Percentiles rank a stretch among this genome's conserved stretches.
Evolutionary conservation across 495 filamentous ascomycete species (phyloP).

Genomic region (Lophiostoma macrostomum): DNA sequence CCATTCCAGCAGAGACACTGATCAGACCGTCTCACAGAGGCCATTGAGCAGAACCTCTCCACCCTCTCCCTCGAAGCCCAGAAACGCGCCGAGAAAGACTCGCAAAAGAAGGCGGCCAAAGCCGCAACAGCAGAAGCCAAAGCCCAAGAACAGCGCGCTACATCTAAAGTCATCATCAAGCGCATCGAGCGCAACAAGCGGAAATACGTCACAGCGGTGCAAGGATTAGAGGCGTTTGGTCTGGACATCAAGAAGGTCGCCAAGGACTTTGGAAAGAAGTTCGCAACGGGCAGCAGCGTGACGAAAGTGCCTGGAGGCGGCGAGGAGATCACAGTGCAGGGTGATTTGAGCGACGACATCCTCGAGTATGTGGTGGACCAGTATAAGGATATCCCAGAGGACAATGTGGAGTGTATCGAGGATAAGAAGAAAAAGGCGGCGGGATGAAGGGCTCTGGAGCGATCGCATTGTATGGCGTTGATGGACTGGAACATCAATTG

Average conservation of each 20-base stretch:
- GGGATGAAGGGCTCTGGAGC: constrained; percentile 10
- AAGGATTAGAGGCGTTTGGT: constrained; percentile 83
- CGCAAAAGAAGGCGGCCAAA: constrained; percentile 90
- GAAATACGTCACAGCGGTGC: constrained; percentile 90
- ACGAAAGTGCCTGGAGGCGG: constrained; percentile 81
- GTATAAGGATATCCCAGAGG: constrained; percentile 80
- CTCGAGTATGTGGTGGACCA: constrained; percentile 84
- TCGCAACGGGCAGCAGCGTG: constrained; percentile 90
- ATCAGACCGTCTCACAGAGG: constrained; percentile 59
- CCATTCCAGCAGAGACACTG: no score
- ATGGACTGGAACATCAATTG: no score
- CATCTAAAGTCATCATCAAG: constrained; percentile 85
- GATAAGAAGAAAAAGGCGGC: constrained; percentile 83
- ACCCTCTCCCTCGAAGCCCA: constrained; percentile 83
- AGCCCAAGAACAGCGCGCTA: constrained; percentile 70
- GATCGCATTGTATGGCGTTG: no score
- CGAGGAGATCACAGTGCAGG: constrained; percentile 97
- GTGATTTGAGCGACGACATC: constrained; percentile 93
- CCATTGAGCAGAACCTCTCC: constrained; percentile 74
- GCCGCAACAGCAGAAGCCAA: constrained; percentile 79
- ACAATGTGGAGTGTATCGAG: constrained; percentile 90
- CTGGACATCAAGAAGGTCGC: constrained; percentile 90
- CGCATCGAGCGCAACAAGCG: constrained; percentile 96
- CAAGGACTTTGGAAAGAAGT: constrained; percentile 86
- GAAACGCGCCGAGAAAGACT: constrained; percentile 90